Evolutionary conservation across 2,329 filamentous ascomycete species (phyloP).

Genomic region (Aspergillus jensenii): DNA sequence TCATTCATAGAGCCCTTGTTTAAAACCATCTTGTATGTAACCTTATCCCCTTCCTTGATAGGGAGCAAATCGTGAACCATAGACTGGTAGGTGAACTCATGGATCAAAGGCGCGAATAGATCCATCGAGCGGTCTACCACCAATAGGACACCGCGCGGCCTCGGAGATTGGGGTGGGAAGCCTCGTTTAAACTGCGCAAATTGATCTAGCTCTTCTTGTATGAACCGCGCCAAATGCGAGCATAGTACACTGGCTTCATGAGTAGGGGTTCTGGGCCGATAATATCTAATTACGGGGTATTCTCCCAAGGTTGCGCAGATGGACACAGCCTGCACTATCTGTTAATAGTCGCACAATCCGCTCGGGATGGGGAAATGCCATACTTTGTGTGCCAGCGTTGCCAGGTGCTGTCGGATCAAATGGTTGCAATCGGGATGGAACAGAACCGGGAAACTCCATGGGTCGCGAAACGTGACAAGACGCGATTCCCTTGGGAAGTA

Average conservation of each 20-base stretch:
- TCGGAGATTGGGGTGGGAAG: conserved; percentile 71
- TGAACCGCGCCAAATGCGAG: conserved; percentile 82
- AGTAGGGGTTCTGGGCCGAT: conserved; percentile 68
- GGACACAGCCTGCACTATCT: conserved; percentile 65
- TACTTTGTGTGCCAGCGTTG: conserved; percentile 84
- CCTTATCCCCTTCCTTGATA: conserved; percentile 84
- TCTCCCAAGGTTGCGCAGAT: conserved; percentile 92
- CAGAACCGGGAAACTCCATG: conserved; percentile 90
- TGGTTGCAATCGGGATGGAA: conserved; percentile 89
- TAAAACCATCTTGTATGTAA: conserved; percentile 76
- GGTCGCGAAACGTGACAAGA: conserved; percentile 86
- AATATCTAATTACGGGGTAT: conserved; percentile 90
- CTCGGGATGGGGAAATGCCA: conserved; percentile 9
- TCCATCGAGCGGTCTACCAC: conserved; percentile 95
- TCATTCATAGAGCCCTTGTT: conserved; percentile 71
- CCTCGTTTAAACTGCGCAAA: conserved; percentile 82
- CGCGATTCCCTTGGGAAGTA: conserved; percentile 90
- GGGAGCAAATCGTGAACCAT: conserved; percentile 94
- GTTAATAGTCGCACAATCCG: conserved; percentile 17
- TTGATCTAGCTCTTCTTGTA: conserved; percentile 86
- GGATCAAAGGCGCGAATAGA: conserved; percentile 78
- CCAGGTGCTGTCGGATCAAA: conserved; percentile 79
- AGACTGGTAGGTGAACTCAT: conserved; percentile 98
- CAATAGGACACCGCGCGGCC: conserved; percentile 79
- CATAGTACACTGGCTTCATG: conserved; percentile 89